phyloP scores from a whole-genome alignment of 495 filamentous ascomycete species.

The Xylaria acuta region DNA sequence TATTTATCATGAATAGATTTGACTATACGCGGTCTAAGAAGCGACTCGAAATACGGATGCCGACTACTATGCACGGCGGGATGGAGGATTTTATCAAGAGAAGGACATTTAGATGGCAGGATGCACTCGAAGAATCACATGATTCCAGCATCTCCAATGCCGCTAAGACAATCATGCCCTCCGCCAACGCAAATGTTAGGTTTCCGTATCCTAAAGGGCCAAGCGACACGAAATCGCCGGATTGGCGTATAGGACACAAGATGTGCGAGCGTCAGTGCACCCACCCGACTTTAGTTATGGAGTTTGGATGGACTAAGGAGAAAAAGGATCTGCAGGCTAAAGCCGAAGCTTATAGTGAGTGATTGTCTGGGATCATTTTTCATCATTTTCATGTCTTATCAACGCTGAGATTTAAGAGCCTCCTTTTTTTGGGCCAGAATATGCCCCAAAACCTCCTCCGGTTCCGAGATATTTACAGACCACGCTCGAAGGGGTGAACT shows the following conservation, averaged over 20 bases:
- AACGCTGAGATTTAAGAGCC: background rate
- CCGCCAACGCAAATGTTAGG: background rate
- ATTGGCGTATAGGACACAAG: background rate
- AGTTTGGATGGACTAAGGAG: background rate
- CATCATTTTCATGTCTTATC: too few species aligned
- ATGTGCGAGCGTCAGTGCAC: conserved; percentile 6
- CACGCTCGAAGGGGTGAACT: background rate
- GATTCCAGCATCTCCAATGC: background rate
- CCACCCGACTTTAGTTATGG: conserved; percentile 3
- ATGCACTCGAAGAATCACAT: background rate
- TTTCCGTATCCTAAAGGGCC: background rate
- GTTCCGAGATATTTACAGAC: background rate
- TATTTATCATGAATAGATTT: background rate
- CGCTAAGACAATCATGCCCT: background rate
- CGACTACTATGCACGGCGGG: conserved; percentile 10
- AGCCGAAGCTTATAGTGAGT: conserved; percentile 10
- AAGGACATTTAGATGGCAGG: background rate
- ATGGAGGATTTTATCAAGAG: conserved; percentile 1
- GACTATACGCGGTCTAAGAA: conserved; percentile 18
- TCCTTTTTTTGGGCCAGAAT: background rate
- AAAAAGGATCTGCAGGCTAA: background rate
- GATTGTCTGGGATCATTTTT: background rate
- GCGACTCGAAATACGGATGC: conserved; percentile 3
- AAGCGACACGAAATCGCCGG: conserved; percentile 3
- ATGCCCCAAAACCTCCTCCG: too few species aligned